Conservation (phyloP, 1,284 basidiomycete species). For the Heterobasidion annosum region DNA sequence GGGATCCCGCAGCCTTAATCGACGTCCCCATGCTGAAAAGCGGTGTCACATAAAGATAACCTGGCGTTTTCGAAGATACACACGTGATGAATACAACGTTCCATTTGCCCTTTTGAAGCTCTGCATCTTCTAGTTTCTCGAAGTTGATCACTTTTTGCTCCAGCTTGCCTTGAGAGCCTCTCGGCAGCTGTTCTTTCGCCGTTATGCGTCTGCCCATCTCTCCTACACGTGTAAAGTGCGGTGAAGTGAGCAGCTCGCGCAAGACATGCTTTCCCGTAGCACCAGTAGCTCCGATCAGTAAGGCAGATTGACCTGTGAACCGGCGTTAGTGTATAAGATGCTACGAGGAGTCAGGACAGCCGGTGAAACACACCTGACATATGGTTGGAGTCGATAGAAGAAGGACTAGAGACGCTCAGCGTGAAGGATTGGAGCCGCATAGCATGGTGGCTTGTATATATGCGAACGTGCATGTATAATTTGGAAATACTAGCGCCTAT, state of each 20-base stretch:
- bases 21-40: slow-evolving; percentile 53
- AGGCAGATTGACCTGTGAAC: slow-evolving; percentile 9
- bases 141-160: slow-evolving; percentile 59
- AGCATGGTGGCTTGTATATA: too few relatives aligned
- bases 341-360: too few relatives aligned
- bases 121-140: slow-evolving; percentile 47
- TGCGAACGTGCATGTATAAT: too few relatives aligned
- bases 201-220: slow-evolving; percentile 61
- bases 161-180: slow-evolving; percentile 34
- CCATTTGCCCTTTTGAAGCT: slow-evolving; percentile 35
- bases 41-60: background rate
- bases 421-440: too few relatives aligned
- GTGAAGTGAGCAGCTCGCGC: slow-evolving; percentile 38
- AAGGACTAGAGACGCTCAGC: too few relatives aligned
- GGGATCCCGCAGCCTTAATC: slow-evolving; percentile 48
- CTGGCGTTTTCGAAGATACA: slow-evolving; percentile 9
- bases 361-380: background rate
- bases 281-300: slow-evolving; percentile 25
- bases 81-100: slow-evolving; percentile 61
- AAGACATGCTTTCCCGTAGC: slow-evolving; percentile 9
- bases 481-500: too few relatives aligned
- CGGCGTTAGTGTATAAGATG: too few relatives aligned
- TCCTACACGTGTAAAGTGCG: slow-evolving; percentile 45
- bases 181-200: slow-evolving; percentile 23
- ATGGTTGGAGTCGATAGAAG: too few relatives aligned